Conservation (phyloP, 1,284 basidiomycete species). For the Takashimella tepidaria region DNA sequence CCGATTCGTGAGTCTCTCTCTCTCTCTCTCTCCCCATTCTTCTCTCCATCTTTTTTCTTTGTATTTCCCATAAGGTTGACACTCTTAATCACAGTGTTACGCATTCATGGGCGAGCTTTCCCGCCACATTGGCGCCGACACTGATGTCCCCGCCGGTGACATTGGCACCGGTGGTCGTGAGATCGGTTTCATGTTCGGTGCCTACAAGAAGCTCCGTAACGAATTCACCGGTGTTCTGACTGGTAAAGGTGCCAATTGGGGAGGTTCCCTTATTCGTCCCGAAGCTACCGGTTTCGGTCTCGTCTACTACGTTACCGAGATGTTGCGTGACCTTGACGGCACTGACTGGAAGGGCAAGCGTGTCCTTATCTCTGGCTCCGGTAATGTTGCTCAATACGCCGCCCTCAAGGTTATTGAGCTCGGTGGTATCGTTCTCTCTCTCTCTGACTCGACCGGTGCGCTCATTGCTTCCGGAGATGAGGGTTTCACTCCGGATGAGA, state of each 20-base stretch:
- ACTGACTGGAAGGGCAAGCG: constrained; percentile 54
- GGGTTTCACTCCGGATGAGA: constrained; percentile 59
- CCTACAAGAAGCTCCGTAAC: constrained; percentile 69
- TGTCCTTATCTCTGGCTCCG: constrained; percentile 68
- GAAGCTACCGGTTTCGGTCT: constrained; percentile 69
- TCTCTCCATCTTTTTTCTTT: too few relatives aligned
- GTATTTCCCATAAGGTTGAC: too few relatives aligned
- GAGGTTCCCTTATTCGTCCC: constrained; percentile 67
- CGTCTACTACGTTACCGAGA: constrained; percentile 68
- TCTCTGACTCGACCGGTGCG: constrained; percentile 72
- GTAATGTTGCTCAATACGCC: constrained; percentile 71
- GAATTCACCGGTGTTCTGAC: constrained; percentile 74
- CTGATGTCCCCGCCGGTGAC: constrained; percentile 75
- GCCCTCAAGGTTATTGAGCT: constrained; percentile 75
- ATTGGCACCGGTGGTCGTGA: constrained; percentile 66
- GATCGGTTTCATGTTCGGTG: constrained; percentile 66
- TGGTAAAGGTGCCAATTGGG: constrained; percentile 69
- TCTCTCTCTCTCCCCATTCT: too few relatives aligned
- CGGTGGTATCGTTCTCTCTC: constrained; percentile 66
- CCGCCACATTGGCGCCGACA: constrained; percentile 66
- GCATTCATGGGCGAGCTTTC: constrained; percentile 70
- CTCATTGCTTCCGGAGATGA: constrained; percentile 55
- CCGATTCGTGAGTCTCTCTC: constrained; percentile 53
- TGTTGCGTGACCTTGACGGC: constrained; percentile 49
- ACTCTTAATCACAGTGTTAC: constrained; percentile 37